Evolutionary conservation across 164 flowering plant genomes (phyloP).

Genomic region (Litsea cubeba): DNA sequence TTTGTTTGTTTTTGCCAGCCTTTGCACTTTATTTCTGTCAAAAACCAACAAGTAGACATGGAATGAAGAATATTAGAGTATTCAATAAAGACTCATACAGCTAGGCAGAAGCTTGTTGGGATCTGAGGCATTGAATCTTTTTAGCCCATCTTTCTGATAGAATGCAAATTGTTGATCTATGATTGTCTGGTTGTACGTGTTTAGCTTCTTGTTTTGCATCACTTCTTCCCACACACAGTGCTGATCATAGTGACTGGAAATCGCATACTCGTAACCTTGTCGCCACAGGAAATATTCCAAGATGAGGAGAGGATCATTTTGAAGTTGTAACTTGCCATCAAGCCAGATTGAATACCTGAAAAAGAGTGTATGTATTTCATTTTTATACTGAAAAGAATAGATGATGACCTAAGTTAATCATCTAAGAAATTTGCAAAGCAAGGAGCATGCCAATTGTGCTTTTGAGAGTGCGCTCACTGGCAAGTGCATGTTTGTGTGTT

Average conservation of each 20-base stretch:
- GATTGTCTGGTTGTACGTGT: constrained; percentile 82
- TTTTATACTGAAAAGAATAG: too few relatives aligned
- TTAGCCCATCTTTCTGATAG: constrained; percentile 87
- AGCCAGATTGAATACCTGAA: constrained; percentile 97
- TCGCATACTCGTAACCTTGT: constrained; percentile 81
- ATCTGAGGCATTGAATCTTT: constrained; percentile 78
- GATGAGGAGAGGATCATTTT: constrained; percentile 76
- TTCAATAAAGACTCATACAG: constrained; percentile 46
- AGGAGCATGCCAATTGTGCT: too few relatives aligned
- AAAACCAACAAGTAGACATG: neutral
- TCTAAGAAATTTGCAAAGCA: too few relatives aligned
- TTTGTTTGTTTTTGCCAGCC: too few relatives aligned
- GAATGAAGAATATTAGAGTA: neutral
- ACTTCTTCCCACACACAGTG: constrained; percentile 99
- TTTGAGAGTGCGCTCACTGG: too few relatives aligned
- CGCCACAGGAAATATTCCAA: constrained; percentile 92
- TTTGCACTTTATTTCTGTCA: too few relatives aligned
- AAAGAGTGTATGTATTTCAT: too few relatives aligned
- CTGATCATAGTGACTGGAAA: constrained; percentile 93
- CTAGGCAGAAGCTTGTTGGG: constrained; percentile 79
- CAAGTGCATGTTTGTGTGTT: too few relatives aligned
- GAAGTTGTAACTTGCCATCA: constrained; percentile 95
- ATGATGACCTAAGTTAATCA: too few relatives aligned
- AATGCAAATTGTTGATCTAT: constrained; percentile 91
- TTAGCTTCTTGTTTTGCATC: constrained; percentile 79